Base-by-base conservation (phyloP, 192 early-diverging fungal genomes). In the Coemansia pectinata region DNA sequence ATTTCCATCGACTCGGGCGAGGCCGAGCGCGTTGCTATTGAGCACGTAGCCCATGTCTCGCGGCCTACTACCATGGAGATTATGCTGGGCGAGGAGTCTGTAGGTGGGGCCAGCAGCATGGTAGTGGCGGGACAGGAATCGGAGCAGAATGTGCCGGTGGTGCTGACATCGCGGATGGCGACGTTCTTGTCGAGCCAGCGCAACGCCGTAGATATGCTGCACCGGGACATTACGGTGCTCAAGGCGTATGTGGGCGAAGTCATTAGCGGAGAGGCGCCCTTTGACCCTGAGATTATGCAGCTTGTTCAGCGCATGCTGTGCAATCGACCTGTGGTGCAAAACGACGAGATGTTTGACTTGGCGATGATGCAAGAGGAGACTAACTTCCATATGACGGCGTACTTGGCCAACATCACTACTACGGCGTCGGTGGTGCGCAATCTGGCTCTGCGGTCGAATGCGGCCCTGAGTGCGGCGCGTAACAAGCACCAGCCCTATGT, bases 321-420 rank as follows among this genome's bases (percentile, higher is more conserved):
- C 61, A 83, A 78, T 57, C 45, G 50, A 57, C 73, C 81, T 12
- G 81, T 78, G 3, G 67, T 83, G 34, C 70, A 62, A 27, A 65
- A 65, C 42, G 81, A 83, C 61, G 69, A 59, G 38, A n/a, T 70
- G 47, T 83, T 83, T 55, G 70, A 76, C 10, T 63, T 76, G 72
- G 81, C 81, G 1, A 70, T 70, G 73, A 53, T 63, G 45, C 81
- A 83, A 50, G 81, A 83, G 67, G 76, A 78, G 52, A 83, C 81
- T 17, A 78, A 83, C 67, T 83, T 42, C 73, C 72, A 78, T 40
- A 44, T 83, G 66, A 55, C 65, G 5, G 19, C 68, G 55, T 78
- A 83, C 23, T 40, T 83, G 63, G 58, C 70, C 10, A 58, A 34
- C 23, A 61, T 78, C 23, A 83, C 81, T 8, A 62, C 36, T 40